Base-by-base conservation (phyloP, 352 stramenopile species). In the Bremia lactucae region DNA sequence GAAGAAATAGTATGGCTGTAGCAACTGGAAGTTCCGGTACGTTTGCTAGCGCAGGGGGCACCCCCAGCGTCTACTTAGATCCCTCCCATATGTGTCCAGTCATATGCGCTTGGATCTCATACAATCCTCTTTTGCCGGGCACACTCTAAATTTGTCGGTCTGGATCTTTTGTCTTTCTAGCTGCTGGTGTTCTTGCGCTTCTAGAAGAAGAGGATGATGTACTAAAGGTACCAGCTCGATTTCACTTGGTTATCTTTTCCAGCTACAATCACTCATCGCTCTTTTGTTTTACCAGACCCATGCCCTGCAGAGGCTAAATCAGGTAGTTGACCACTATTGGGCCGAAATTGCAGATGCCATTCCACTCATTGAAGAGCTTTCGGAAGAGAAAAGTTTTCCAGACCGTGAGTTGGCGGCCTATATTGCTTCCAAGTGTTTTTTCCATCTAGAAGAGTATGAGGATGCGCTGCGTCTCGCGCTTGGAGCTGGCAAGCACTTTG, bases 401-500 rank as follows among this genome's bases (percentile, higher is more conserved):
- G 68, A 93, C 35, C 78, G 77, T 28, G 82, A 97, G 37, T 68
- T 97, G 28, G 92, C 92, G 9, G 91, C 92, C 10, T 81, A 70
- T 23, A 78, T 98, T 29, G 89, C 90, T 13, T 96, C 87, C 56
- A 94, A 86, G 69, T 96, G 96, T 49, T 99, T 98, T 50, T 99
- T 98, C 60, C 95, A 99, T 62, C 64, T 99, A 29, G 94, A 99
- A 54, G 96, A 99, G 68, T 98, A 98, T 36, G 76, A 92, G 49
- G 87, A 97, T 52, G 87, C 92, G 18, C 65, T 97, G 39, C 81
- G 93, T 20, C 68, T 99, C 20, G 96, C 96, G 19, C 77, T 99
- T 5, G 88, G 91, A 10, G 89, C 94, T 9, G 96, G 95, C 15
- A 76, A 87, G 37, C 95, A 97, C 64, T 98, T 98, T 62, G 84